Evolutionary conservation across 2,329 filamentous ascomycete species (phyloP).

Genomic region (Penicillium janthinellum): DNA sequence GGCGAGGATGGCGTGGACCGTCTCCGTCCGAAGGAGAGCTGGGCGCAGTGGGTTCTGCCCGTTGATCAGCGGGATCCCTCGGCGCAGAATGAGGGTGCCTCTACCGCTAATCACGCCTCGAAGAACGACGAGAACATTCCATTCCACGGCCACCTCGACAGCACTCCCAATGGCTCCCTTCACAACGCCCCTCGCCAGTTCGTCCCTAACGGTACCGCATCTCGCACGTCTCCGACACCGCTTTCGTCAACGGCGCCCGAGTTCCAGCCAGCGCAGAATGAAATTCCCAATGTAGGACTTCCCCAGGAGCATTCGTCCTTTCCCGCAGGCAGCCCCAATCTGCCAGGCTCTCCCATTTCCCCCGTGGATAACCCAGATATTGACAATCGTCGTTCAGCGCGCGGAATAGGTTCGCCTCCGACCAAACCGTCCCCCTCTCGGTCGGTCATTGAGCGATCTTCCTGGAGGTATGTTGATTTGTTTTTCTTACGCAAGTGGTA

Average conservation of each 20-base stretch:
- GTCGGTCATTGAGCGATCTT: constrained; percentile 40
- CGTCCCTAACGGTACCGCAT: constrained; percentile 45
- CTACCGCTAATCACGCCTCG: constrained; percentile 26
- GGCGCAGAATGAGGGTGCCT: constrained; percentile 73
- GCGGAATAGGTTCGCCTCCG: constrained; percentile 44
- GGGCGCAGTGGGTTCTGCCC: constrained; percentile 77
- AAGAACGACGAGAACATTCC: constrained; percentile 45
- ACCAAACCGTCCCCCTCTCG: constrained; percentile 18
- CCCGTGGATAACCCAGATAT: constrained; percentile 58
- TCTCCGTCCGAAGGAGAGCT: constrained; percentile 72
- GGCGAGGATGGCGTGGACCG: constrained; percentile 78
- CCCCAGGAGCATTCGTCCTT: constrained; percentile 43
- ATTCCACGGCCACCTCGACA: constrained; percentile 33
- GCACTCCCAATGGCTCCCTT: constrained; percentile 34
- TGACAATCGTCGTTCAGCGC: constrained; percentile 54
- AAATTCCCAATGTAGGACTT: constrained; percentile 41
- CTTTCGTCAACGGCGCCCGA: constrained; percentile 66
- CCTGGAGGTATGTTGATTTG: constrained; percentile 13
- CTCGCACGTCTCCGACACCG: constrained; percentile 50
- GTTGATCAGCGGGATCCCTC: constrained; percentile 70
- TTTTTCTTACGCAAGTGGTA: neutral
- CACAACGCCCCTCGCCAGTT: constrained; percentile 25
- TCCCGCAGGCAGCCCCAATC: constrained; percentile 50
- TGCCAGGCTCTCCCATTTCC: constrained; percentile 42
- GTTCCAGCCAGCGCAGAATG: constrained; percentile 54